These are phyloP conservation scores for Hypoxylon sp. DNA, from an alignment of 2,329 filamentous ascomycete species.

Conservation along the genomic window DNA sequence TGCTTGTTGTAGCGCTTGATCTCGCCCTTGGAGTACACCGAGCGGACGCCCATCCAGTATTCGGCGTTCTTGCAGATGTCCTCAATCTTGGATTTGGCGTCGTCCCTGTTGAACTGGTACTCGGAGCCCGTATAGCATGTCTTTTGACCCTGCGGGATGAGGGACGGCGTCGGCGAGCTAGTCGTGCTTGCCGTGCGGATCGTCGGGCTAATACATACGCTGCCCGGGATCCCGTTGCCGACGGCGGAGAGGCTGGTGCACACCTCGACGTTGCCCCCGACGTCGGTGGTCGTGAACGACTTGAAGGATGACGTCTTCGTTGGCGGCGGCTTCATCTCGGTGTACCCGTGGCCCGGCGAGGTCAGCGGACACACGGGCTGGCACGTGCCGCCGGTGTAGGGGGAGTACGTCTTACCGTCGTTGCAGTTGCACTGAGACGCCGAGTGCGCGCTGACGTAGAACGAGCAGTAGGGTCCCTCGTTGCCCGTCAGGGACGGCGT, in stretches of 20 bases:
- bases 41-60: background rate
- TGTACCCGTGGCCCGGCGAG: conserved; percentile 1
- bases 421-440: background rate
- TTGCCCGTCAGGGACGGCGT: background rate
- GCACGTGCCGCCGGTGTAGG: conserved; percentile 3
- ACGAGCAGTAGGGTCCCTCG: background rate
- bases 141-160: no score
- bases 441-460: background rate
- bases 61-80: background rate
- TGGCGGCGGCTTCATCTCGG: background rate
- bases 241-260: background rate
- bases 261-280: background rate
- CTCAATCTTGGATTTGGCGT: background rate
- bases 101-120: background rate
- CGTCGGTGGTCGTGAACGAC: conserved; percentile 2
- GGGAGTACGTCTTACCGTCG: conserved; percentile 3
- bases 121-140: background rate
- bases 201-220: background rate
- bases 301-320: background rate
- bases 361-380: conserved; percentile 7
- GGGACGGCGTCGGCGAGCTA: no score
- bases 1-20: background rate
- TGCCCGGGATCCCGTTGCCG: background rate
- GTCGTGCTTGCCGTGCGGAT: background rate
- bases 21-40: background rate